Evolutionary conservation across 768 basidiomycete genomes (phyloP).

Genomic region (Russula dissimulans): DNA sequence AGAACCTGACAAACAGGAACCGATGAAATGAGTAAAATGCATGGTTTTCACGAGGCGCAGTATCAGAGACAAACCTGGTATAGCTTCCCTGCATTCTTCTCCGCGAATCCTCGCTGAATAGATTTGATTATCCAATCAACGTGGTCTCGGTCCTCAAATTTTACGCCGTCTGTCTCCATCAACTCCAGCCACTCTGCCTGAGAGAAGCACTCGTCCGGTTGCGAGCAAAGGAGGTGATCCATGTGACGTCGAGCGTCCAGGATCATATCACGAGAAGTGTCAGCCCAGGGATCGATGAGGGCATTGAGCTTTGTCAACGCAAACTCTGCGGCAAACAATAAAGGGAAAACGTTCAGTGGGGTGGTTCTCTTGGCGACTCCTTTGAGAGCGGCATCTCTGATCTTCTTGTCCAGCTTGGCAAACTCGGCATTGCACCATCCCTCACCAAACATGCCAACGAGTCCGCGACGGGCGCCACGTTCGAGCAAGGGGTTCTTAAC

Average conservation of each 20-base stretch:
- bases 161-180: conserved; percentile 60
- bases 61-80: conserved; percentile 55
- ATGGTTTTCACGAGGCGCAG: neutral
- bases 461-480: conserved; percentile 58
- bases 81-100: conserved; percentile 52
- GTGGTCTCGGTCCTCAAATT: conserved; percentile 70
- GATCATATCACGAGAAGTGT: conserved; percentile 58
- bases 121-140: conserved; percentile 70
- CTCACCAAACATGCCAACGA: conserved; percentile 80
- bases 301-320: conserved; percentile 46
- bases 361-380: conserved; percentile 64
- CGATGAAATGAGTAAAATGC: neutral
- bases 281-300: conserved; percentile 65
- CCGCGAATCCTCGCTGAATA: conserved; percentile 50
- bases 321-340: conserved; percentile 58
- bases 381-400: conserved; percentile 59
- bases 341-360: conserved; percentile 54
- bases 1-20: conserved; percentile 39
- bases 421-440: conserved; percentile 85
- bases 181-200: conserved; percentile 65
- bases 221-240: conserved; percentile 49
- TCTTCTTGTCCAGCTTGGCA: conserved; percentile 53
- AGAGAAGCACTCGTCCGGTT: conserved; percentile 57
- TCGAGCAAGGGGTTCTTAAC: conserved; percentile 67
- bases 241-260: conserved; percentile 48